phyloP scores from a whole-genome alignment of 2,329 filamentous ascomycete species.

The Fusarium virguliforme region DNA sequence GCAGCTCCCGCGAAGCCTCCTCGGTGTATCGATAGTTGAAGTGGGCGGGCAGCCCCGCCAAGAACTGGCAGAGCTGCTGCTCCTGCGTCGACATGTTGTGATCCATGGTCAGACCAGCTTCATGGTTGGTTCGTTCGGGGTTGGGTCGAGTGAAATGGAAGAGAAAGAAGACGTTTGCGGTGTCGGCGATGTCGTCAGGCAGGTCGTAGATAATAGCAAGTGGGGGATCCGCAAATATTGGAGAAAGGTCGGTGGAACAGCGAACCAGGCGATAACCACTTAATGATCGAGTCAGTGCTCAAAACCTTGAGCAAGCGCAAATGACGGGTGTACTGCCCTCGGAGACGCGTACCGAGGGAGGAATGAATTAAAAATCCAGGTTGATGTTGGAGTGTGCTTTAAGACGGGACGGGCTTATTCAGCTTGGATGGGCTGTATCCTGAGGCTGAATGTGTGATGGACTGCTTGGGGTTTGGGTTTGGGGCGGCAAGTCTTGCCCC shows the following conservation, averaged over 20 bases:
- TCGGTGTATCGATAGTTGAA: slow-evolving; percentile 84
- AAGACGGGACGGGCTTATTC: slow-evolving; percentile 11
- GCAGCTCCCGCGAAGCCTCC: slow-evolving; percentile 79
- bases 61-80: slow-evolving; percentile 85
- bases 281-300: slow-evolving; percentile 36
- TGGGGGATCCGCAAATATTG: slow-evolving; percentile 41
- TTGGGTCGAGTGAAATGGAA: slow-evolving; percentile 15
- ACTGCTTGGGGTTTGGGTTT: slow-evolving; percentile 24
- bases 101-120: slow-evolving; percentile 63
- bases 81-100: slow-evolving; percentile 76
- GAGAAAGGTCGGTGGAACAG: slow-evolving; percentile 44
- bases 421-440: slow-evolving; percentile 38
- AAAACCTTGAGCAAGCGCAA: not conserved
- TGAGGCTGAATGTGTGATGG: slow-evolving; percentile 41
- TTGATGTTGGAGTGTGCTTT: slow-evolving; percentile 21
- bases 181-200: slow-evolving; percentile 49
- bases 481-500: slow-evolving; percentile 42
- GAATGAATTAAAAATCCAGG: slow-evolving; percentile 5
- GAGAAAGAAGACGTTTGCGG: slow-evolving; percentile 32
- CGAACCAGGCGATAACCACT: slow-evolving; percentile 23
- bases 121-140: slow-evolving; percentile 46
- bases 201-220: slow-evolving; percentile 18
- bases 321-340: slow-evolving; percentile 14
- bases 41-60: slow-evolving; percentile 82
- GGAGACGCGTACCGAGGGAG: not conserved